A percentile compares a stretch with the other conserved stretches of the same genome.
Conservation (phyloP, 2,329 filamentous ascomycete genomes). For the Lachnellula cervina region DNA sequence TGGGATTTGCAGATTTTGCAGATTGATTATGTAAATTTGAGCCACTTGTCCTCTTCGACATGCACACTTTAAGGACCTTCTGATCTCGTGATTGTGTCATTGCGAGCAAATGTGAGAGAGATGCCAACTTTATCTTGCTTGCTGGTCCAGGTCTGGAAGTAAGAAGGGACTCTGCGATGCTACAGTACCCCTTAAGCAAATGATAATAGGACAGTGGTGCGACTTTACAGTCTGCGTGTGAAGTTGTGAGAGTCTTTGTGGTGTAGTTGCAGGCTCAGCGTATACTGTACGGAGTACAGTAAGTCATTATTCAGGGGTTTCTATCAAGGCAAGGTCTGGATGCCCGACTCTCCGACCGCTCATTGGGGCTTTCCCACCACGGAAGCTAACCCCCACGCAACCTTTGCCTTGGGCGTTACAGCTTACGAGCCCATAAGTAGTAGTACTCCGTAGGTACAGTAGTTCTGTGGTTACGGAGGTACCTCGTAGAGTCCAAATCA, state of each 20-base stretch:
- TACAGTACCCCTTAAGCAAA: not conserved
- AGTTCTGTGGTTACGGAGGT: no score
- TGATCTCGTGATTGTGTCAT: slow-evolving; percentile 11
- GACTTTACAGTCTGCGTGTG: not conserved
- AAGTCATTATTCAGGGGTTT: not conserved
- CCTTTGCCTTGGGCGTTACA: not conserved
- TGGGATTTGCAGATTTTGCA: not conserved
- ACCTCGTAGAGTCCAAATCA: not conserved
- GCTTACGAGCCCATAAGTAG: no score
- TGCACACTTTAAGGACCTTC: not conserved
- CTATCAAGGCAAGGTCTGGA: not conserved
- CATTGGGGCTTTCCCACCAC: not conserved
- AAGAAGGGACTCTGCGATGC: not conserved
- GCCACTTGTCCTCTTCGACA: slow-evolving; percentile 5
- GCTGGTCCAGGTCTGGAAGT: not conserved
- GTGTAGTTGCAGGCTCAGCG: not conserved
- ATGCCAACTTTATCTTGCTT: not conserved
- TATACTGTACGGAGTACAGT: no score
- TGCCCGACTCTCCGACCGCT: not conserved
- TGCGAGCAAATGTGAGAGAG: not conserved
- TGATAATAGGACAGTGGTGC: not conserved
- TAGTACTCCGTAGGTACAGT: no score
- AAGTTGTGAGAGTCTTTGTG: not conserved
- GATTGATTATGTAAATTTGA: slow-evolving; percentile 17
- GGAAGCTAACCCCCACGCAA: slow-evolving; percentile 10